phyloP scores from a whole-genome alignment of 805 yeast species.

The Saccharomycopsis fibuligera region DNA sequence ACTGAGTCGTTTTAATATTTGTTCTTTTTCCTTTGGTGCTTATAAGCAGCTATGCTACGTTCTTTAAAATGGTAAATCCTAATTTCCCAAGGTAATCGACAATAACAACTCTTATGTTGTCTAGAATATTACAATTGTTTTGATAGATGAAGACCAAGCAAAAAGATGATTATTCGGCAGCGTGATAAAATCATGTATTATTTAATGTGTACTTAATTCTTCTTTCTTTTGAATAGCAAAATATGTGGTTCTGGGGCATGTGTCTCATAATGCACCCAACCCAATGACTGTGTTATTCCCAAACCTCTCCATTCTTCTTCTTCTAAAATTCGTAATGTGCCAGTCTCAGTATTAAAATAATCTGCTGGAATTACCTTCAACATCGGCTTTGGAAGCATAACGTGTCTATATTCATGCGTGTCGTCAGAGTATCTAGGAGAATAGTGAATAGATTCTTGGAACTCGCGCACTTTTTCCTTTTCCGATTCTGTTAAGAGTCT shows the following conservation, averaged over 20 bases:
- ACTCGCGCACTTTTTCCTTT: conserved; percentile 79
- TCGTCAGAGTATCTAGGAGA: conserved; percentile 93
- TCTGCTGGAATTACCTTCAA: conserved; percentile 89
- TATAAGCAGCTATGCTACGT: no score
- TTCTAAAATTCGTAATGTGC: conserved; percentile 79
- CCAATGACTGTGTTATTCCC: conserved; percentile 94
- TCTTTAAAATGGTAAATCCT: no score
- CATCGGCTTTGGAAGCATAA: conserved; percentile 94
- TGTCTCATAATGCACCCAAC: conserved; percentile 97
- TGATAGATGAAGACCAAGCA: no score
- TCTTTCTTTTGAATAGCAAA: conserved; percentile 55
- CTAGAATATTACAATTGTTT: no score
- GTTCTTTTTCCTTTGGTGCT: no score
- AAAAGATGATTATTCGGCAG: no score
- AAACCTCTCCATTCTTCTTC: conserved; percentile 99
- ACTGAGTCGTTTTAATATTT: no score
- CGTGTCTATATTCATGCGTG: conserved; percentile 89
- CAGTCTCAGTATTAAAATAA: conserved; percentile 88
- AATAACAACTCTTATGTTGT: no score
- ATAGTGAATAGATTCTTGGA: conserved; percentile 90
- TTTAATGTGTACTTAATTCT: no score
- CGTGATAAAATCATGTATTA: no score
- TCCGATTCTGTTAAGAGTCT: conserved; percentile 77
- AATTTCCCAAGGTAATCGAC: no score
- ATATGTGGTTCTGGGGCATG: conserved; percentile 99